A percentile compares a stretch with the other conserved stretches of the same genome.
Evolutionary conservation across 306 rosid species (phyloP).

Genomic region (Aeschynomene evenia): DNA sequence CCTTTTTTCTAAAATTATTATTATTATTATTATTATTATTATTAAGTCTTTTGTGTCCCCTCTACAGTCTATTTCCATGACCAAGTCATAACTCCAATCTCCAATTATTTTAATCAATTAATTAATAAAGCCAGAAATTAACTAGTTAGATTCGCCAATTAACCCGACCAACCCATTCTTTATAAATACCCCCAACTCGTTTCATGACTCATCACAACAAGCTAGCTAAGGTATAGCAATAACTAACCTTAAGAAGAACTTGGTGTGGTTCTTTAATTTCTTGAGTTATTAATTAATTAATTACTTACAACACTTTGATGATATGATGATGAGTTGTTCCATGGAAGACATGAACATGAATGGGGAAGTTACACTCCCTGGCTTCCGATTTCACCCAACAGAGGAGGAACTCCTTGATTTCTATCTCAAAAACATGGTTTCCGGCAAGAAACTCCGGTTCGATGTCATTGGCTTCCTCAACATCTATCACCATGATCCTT

Average conservation of each 20-base stretch:
- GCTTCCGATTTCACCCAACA: conserved; percentile 91
- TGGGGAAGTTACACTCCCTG: conserved; percentile 66
- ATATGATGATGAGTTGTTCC: conserved; percentile 39
- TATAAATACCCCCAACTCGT: conserved; percentile 27
- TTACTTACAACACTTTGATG: conserved; percentile 21
- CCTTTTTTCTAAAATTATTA: not conserved
- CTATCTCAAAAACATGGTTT: conserved; percentile 70
- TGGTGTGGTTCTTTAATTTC: too few species aligned
- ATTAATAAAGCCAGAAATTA: not conserved
- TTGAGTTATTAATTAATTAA: too few species aligned
- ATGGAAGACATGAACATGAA: conserved; percentile 36
- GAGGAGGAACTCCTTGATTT: conserved; percentile 92
- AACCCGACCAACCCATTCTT: conserved; percentile 13
- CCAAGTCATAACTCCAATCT: conserved; percentile 35
- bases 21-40: too few species aligned
- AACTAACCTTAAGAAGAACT: not conserved
- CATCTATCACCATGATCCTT: conserved; percentile 83
- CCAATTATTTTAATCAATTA: not conserved
- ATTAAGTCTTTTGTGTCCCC: not conserved
- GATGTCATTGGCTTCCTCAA: conserved; percentile 80
- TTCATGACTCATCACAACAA: not conserved
- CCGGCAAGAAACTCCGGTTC: conserved; percentile 57
- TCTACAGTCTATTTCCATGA: conserved; percentile 12
- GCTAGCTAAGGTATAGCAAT: too few species aligned
- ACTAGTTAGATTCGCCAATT: not conserved